Conservation (phyloP, 2,329 filamentous ascomycete species). For the Akanthomyces muscarius region DNA sequence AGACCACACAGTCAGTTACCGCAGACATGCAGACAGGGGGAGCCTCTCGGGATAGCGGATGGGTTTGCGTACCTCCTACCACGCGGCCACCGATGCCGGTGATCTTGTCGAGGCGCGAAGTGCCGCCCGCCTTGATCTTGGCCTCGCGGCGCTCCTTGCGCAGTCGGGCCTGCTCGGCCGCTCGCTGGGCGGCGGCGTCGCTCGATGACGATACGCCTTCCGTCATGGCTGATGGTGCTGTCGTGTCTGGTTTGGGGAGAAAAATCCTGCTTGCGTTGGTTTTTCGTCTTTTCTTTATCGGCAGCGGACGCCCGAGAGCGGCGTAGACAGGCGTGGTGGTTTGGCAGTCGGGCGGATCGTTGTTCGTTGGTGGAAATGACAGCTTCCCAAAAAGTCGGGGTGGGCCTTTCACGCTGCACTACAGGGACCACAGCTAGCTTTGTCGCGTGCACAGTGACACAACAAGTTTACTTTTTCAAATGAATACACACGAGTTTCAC, state of each 20-base stretch:
- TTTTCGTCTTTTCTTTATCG: neutral
- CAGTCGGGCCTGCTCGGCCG: constrained; percentile 64
- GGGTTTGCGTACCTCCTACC: constrained; percentile 27
- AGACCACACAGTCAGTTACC: neutral
- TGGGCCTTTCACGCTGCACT: neutral
- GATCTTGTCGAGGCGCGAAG: constrained; percentile 69
- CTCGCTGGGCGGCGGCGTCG: constrained; percentile 49
- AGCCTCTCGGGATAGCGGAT: neutral
- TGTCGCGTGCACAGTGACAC: neutral
- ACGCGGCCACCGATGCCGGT: constrained; percentile 58
- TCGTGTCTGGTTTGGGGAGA: neutral
- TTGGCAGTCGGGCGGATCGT: neutral
- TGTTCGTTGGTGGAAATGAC: neutral
- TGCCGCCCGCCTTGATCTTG: constrained; percentile 70
- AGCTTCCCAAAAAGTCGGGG: constrained; percentile 1
- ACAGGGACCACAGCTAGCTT: neutral
- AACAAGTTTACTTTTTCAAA: too few relatives aligned
- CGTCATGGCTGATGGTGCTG: constrained; percentile 32
- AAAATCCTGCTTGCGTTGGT: too few relatives aligned
- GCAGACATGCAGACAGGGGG: neutral
- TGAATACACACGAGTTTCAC: neutral
- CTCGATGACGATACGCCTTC: constrained; percentile 33
- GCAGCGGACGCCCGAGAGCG: neutral
- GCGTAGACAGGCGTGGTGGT: neutral
- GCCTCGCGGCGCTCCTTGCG: constrained; percentile 76